Conservation (phyloP, 169 alveolate species). For the Plasmodium vinckei region DNA sequence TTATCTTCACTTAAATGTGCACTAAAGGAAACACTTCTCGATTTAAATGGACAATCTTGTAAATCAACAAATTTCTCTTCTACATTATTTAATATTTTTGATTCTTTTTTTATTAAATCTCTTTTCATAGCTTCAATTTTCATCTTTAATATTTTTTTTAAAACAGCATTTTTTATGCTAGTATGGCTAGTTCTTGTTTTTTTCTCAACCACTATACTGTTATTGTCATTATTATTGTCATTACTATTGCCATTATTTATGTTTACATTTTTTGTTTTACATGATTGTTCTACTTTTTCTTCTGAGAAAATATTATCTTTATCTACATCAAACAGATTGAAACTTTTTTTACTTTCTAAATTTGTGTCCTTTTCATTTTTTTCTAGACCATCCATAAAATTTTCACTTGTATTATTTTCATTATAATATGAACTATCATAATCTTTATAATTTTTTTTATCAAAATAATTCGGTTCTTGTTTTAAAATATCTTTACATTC, state of each 20-base stretch:
- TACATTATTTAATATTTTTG: not conserved
- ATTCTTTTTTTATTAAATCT: not conserved
- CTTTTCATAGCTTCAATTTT: slow-evolving; percentile 43
- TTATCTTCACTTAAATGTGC: no score
- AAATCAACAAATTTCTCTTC: not conserved
- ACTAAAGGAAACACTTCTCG: not conserved
- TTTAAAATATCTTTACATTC: no score
- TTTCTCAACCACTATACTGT: not conserved
- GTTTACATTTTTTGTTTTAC: not conserved
- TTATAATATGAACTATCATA: no score
- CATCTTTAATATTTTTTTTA: slow-evolving; percentile 30
- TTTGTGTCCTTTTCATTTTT: not conserved
- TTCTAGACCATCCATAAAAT: no score
- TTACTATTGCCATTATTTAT: not conserved
- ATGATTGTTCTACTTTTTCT: no score
- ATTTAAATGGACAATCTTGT: not conserved
- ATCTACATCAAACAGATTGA: no score
- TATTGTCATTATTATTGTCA: not conserved
- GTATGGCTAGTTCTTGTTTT: slow-evolving; percentile 6
- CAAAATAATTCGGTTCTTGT: no score
- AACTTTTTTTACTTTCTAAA: not conserved
- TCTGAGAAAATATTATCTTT: no score
- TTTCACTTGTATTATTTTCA: no score
- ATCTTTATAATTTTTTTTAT: no score
- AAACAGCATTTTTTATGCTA: slow-evolving; percentile 10